phyloP scores from a whole-genome alignment of 805 yeast genomes.

The Candida alai region DNA sequence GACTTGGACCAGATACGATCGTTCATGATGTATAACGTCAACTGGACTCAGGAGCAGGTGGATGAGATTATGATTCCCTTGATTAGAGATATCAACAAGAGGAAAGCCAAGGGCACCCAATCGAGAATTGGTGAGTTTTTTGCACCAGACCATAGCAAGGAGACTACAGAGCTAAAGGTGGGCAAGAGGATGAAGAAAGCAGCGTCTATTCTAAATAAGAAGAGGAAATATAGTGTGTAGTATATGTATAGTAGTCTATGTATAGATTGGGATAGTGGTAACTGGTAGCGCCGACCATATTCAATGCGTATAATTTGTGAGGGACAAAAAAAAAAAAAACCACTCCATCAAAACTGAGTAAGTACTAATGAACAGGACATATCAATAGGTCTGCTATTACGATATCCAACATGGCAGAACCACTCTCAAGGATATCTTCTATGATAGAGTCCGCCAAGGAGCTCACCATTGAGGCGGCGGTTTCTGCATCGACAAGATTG shows the following conservation, averaged over 20 bases:
- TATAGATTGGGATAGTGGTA: too few species aligned
- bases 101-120: constrained; percentile 52
- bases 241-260: constrained; percentile 1
- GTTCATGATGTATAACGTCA: constrained; percentile 64
- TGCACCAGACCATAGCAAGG: constrained; percentile 51
- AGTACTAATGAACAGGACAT: too few species aligned
- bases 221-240: constrained; percentile 10
- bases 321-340: background rate
- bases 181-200: constrained; percentile 65
- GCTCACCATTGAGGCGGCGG: constrained; percentile 78
- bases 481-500: constrained; percentile 64
- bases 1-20: constrained; percentile 74
- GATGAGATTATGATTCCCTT: constrained; percentile 86
- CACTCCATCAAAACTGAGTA: too few species aligned
- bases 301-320: background rate
- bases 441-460: constrained; percentile 79
- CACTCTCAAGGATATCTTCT: constrained; percentile 60
- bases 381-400: too few species aligned
- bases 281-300: too few species aligned
- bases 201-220: constrained; percentile 42
- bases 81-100: constrained; percentile 70
- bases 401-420: constrained; percentile 40
- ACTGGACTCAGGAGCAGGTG: constrained; percentile 74
- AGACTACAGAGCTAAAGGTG: constrained; percentile 42
- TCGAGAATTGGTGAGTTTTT: constrained; percentile 64